Conservation (phyloP, 371 early-diverging fungal genomes). For the Lichtheimia ornata region DNA sequence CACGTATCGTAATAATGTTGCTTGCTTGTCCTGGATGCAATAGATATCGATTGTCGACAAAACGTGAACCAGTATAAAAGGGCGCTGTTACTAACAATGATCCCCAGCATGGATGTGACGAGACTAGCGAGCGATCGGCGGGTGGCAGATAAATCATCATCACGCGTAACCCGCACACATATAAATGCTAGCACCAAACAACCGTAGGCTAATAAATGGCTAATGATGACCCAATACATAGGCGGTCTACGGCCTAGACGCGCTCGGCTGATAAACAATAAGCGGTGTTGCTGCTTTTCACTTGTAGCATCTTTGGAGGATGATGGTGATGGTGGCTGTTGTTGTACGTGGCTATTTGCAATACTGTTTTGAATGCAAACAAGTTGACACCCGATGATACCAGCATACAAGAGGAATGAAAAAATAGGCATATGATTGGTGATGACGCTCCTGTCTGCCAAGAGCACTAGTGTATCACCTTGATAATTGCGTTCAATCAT, state of each 20-base stretch:
- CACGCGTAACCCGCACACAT: slow-evolving; percentile 12
- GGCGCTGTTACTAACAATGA: slow-evolving; percentile 14
- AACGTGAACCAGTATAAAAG: background rate
- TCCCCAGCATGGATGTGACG: slow-evolving; percentile 17
- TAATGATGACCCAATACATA: slow-evolving; percentile 21
- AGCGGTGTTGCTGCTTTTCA: slow-evolving; percentile 3
- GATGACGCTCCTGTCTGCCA: slow-evolving; percentile 21
- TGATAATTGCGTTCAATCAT: slow-evolving; percentile 9
- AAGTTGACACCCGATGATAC: slow-evolving; percentile 26
- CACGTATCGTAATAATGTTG: background rate
- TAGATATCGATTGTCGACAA: background rate
- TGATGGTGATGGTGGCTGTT: slow-evolving; percentile 1
- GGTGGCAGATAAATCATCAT: slow-evolving; percentile 10
- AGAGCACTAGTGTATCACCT: slow-evolving; percentile 12
- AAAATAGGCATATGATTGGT: slow-evolving; percentile 25
- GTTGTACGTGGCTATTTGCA: slow-evolving; percentile 3
- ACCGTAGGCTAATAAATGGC: slow-evolving; percentile 17
- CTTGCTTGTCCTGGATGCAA: no score
- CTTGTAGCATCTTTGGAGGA: background rate
- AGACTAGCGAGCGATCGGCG: slow-evolving; percentile 18
- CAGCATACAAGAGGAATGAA: slow-evolving; percentile 30
- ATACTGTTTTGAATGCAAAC: slow-evolving; percentile 22
- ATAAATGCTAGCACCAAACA: slow-evolving; percentile 13
- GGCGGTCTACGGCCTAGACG: slow-evolving; percentile 2
- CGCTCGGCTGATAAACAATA: slow-evolving; percentile 3